phyloP scores from a whole-genome alignment of 495 filamentous ascomycete species.

The Penicillium ochrochloron region DNA sequence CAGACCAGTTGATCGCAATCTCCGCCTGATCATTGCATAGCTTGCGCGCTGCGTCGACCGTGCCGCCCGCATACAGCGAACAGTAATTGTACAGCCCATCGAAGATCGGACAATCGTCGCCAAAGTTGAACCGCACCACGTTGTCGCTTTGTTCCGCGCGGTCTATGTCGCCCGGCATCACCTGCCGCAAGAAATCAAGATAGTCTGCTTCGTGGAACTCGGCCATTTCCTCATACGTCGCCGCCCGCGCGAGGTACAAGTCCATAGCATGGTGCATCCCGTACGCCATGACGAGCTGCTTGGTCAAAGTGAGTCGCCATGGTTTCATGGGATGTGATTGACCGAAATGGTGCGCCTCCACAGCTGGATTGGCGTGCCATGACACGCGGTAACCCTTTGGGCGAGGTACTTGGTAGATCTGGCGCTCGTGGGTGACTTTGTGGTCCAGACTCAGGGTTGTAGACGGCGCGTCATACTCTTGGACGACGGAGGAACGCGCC shows the following conservation, averaged over 20 bases:
- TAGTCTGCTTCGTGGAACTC: conserved; percentile 90
- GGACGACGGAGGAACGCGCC: conserved; percentile 62
- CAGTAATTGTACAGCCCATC: conserved; percentile 95
- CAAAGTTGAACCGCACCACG: conserved; percentile 72
- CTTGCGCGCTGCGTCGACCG: conserved; percentile 88
- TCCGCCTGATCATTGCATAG: conserved; percentile 83
- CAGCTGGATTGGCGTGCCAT: conserved; percentile 92
- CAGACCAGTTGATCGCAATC: conserved; percentile 99
- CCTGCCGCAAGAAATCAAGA: conserved; percentile 74
- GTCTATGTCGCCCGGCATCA: conserved; percentile 52
- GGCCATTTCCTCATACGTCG: conserved; percentile 84
- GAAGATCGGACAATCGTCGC: conserved; percentile 95
- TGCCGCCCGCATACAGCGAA: conserved; percentile 87
- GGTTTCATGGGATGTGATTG: conserved; percentile 98
- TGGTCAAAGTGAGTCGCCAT: conserved; percentile 94
- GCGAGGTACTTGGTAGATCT: conserved; percentile 72
- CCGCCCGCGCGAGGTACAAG: conserved; percentile 77
- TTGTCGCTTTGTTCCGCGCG: conserved; percentile 46
- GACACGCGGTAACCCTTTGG: conserved; percentile 92
- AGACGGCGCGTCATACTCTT: conserved; percentile 68
- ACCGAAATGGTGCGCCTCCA: conserved; percentile 96
- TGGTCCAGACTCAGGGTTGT: conserved; percentile 65
- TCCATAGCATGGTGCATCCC: conserved; percentile 98
- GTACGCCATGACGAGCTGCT: conserved; percentile 89
- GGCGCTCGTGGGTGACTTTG: conserved; percentile 68